Evolutionary conservation across 495 filamentous ascomycete genomes (phyloP).

Genomic region (Parathielavia hyrcaniae): DNA sequence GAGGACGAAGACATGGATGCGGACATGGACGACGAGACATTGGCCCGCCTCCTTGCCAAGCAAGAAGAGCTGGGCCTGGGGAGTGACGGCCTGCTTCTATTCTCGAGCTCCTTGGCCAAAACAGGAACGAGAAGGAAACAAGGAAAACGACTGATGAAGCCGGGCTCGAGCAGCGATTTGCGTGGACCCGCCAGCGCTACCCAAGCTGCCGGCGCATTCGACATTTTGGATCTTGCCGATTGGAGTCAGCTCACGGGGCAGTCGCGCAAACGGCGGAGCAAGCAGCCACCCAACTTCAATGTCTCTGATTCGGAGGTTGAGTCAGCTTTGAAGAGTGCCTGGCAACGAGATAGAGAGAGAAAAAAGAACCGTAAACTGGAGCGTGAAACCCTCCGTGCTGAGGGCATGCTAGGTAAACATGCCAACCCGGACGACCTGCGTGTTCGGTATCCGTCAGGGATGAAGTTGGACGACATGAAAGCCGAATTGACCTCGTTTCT

Average conservation of each 20-base stretch:
- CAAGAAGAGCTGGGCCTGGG: slow-evolving; percentile 62
- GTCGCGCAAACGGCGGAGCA: slow-evolving; percentile 48
- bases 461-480: slow-evolving; percentile 64
- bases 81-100: slow-evolving; percentile 52
- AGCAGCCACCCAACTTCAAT: slow-evolving; percentile 45
- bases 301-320: slow-evolving; percentile 73
- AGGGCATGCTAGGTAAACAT: slow-evolving; percentile 70
- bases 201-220: slow-evolving; percentile 65
- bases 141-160: background rate
- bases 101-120: slow-evolving; percentile 33
- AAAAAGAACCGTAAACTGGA: slow-evolving; percentile 74
- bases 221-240: slow-evolving; percentile 78
- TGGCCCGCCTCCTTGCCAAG: slow-evolving; percentile 56
- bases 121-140: slow-evolving; percentile 7
- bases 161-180: background rate
- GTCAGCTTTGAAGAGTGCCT: slow-evolving; percentile 51
- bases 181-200: slow-evolving; percentile 48
- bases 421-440: slow-evolving; percentile 58
- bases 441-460: slow-evolving; percentile 65
- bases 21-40: slow-evolving; percentile 49
- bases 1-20: slow-evolving; percentile 32
- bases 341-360: slow-evolving; percentile 72
- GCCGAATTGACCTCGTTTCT: slow-evolving; percentile 68
- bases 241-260: slow-evolving; percentile 51
- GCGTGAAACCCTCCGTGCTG: slow-evolving; percentile 67